Evolutionary conservation across 2,329 filamentous ascomycete species (phyloP).

Genomic region (Didymella exigua): DNA sequence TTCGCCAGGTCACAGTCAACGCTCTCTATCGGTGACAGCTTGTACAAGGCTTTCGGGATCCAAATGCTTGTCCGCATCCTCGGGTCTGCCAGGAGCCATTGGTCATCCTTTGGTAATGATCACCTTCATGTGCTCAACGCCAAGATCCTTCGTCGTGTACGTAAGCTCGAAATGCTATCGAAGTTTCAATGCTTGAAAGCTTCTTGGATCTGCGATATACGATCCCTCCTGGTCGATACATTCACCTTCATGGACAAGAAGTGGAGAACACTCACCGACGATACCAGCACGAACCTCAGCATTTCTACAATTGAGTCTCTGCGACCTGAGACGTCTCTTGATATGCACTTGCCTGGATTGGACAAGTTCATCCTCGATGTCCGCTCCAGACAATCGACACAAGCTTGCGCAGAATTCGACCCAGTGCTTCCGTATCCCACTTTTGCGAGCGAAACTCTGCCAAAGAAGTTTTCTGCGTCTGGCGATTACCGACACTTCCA

Average conservation of each 20-base stretch:
- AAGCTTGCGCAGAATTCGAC: slow-evolving; percentile 11
- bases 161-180: slow-evolving; percentile 28
- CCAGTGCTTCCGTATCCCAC: slow-evolving; percentile 15
- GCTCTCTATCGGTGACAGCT: not conserved
- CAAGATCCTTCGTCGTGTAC: slow-evolving; percentile 31
- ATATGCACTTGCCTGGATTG: slow-evolving; percentile 22
- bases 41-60: slow-evolving; percentile 61
- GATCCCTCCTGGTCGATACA: slow-evolving; percentile 2
- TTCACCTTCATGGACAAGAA: slow-evolving; percentile 18
- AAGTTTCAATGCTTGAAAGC: not conserved
- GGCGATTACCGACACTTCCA: slow-evolving; percentile 45
- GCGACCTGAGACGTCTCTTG: slow-evolving; percentile 22
- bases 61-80: slow-evolving; percentile 55
- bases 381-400: not conserved
- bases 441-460: slow-evolving; percentile 17
- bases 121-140: slow-evolving; percentile 22
- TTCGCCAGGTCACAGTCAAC: slow-evolving; percentile 32
- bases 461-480: slow-evolving; percentile 1
- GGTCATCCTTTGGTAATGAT: slow-evolving; percentile 12
- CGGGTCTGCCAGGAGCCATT: not conserved
- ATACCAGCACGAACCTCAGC: slow-evolving; percentile 5
- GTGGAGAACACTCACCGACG: slow-evolving; percentile 15
- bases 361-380: slow-evolving; percentile 25
- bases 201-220: slow-evolving; percentile 10
- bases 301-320: slow-evolving; percentile 12